Base-by-base conservation (phyloP, 331 rosid species). In the Quercus phellos region DNA sequence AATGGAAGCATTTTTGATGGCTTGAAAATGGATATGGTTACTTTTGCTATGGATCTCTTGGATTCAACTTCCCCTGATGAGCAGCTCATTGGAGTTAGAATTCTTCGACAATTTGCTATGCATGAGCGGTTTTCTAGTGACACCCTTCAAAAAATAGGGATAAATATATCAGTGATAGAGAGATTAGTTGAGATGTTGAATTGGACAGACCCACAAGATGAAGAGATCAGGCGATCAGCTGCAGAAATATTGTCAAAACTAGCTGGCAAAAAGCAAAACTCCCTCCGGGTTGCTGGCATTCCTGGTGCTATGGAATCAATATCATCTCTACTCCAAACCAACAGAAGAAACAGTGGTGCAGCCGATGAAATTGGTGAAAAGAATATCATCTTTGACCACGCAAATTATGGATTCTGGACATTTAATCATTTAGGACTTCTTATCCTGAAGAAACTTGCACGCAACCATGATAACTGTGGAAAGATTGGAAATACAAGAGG, bases 251-350 rank as follows among this genome's bases (percentile, higher is more conserved):
- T 95, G 70, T 84, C 99, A 5, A 77, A 81, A 86, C 85, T 95
- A 21, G 96, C 99, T 0, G 97, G 97, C n/a, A 93, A 93, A 78
- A 90, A 84, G 80, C 99, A 95, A 73, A 95, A 91, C 79, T 90
- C 98, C 12, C 86, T 90, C 3, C 88, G 99, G 3, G 89, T 95
- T 61, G 88, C 97, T 0, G 98, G 98, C 24, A 86, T 95, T 55
- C 93, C 98, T 0, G 99, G 98, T 9, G 92, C 97, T 18, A 88
- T 95, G 99, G 99, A 95, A 59, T 95, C 99, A 2, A 90, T 95
- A 35, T 91, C 98, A 29, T 89, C 96, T 56, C 89, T 95, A 55
- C 94, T 95, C 5, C 92, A 93, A 30, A 83, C 85, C 34, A 79
- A 84, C 79, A 82, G 99, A 84, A 84, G 74, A 69, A 77, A 43